These are phyloP conservation scores for Dichotomopilus funicola DNA, from an alignment of 2,329 filamentous ascomycete species.

Conservation along the genomic window DNA sequence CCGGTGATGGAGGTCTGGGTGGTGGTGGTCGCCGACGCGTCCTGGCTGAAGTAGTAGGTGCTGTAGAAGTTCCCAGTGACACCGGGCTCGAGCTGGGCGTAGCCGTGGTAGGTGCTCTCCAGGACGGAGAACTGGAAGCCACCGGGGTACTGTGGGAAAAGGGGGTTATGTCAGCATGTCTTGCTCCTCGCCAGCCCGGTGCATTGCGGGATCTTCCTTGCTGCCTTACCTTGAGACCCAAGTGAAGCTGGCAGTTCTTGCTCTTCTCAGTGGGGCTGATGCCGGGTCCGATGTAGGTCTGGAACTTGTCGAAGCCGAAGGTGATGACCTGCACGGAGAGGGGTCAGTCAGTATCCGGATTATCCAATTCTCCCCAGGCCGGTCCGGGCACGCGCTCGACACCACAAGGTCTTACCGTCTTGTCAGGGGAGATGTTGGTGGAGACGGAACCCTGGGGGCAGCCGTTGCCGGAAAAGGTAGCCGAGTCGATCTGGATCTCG, in stretches of 20 bases:
- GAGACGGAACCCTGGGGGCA: conserved; percentile 40
- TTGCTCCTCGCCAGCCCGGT: neutral
- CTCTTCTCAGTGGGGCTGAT: conserved; percentile 31
- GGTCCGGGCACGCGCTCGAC: too few relatives aligned
- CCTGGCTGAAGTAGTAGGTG: conserved; percentile 44
- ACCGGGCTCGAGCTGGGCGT: conserved; percentile 39
- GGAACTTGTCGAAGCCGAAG: conserved; percentile 42
- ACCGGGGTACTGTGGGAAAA: conserved; percentile 32
- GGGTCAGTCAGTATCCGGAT: conserved; percentile 3
- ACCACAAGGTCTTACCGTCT: conserved; percentile 29
- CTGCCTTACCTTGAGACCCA: conserved; percentile 32
- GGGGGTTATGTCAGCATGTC: neutral
- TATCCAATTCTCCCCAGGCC: neutral
- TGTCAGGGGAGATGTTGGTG: conserved; percentile 37
- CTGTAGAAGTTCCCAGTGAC: conserved; percentile 40
- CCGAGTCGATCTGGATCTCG: conserved; percentile 36
- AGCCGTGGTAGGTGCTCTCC: conserved; percentile 44
- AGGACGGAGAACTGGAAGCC: conserved; percentile 42
- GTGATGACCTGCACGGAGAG: conserved; percentile 34
- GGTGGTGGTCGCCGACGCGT: conserved; percentile 38
- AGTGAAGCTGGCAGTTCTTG: conserved; percentile 44
- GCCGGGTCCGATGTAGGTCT: conserved; percentile 42
- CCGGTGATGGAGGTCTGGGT: conserved; percentile 38
- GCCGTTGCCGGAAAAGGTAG: conserved; percentile 38
- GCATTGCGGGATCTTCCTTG: neutral